Evolutionary conservation across 2,329 filamentous ascomycete species (phyloP).

Genomic region (Camillea tinctor): DNA sequence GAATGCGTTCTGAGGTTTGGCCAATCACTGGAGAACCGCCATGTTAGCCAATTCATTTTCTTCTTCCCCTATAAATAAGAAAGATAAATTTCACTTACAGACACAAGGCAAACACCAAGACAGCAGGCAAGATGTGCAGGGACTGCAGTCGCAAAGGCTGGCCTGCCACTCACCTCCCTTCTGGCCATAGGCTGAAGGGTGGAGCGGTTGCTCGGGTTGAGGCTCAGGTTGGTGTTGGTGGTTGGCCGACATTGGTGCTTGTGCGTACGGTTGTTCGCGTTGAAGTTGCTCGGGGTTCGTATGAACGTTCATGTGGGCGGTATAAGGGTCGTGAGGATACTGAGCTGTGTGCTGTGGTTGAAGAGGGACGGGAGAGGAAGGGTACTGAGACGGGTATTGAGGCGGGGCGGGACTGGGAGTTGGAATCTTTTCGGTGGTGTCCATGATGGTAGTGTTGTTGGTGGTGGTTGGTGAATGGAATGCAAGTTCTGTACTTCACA

Average conservation of each 20-base stretch:
- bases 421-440: constrained; percentile 4
- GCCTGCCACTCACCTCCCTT: constrained; percentile 30
- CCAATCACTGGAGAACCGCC: constrained; percentile 25
- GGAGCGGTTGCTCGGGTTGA: constrained; percentile 3
- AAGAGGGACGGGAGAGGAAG: neutral
- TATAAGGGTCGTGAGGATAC: neutral
- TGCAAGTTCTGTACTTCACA: no score
- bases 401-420: neutral
- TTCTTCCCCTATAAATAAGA: neutral
- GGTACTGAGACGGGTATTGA: constrained; percentile 1
- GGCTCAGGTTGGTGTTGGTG: constrained; percentile 1
- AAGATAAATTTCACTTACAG: constrained; percentile 15
- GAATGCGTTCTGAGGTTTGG: constrained; percentile 32
- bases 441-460: neutral
- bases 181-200: constrained; percentile 20
- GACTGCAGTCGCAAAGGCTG: constrained; percentile 29
- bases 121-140: constrained; percentile 28
- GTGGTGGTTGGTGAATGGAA: neutral
- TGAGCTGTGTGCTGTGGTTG: neutral
- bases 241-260: constrained; percentile 8
- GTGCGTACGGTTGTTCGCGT: constrained; percentile 8
- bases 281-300: neutral
- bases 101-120: constrained; percentile 33
- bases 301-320: neutral
- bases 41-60: constrained; percentile 2